Evolutionary conservation across 306 rosid genomes (phyloP), one percentile per base, ranked within the genome.

Genomic region (Astragalus glycyphyllos): DNA sequence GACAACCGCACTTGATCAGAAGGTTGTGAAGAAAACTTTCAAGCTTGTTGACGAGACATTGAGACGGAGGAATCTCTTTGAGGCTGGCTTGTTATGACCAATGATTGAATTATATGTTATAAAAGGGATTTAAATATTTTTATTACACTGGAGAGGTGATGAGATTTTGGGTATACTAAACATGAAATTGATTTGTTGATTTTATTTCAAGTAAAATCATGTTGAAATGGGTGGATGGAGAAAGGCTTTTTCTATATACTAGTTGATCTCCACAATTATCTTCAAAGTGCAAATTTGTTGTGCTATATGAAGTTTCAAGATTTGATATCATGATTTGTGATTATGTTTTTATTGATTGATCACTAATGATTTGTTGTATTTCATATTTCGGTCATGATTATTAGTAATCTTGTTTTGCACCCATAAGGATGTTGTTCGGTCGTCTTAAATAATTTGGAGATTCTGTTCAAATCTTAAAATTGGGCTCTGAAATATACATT

Each of bases 1-100:
- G 55, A 94, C 99, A 13, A 94, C 99, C 14, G 99, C 99, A 20
- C 97, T 94, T 51, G 99, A 94, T 86, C 99, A 94, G 80, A 94
- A 91, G 85, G 96, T 91, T 38, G 96, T 94, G 73, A 94, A 94
- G 92, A 94, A 94, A 86, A 91, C 99, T 1, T 91, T 95, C 90
- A 95, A 95, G 88, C 97, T 95, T 20, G 97, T 95, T 4, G 97
- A 95, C 11, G 99, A 95, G 83, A 89, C 95, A 14, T 82, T 95
- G 77, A 86, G 97, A 84, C 82, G 97, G 74, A 82, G 99, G 81
- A 86, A 95, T 82, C 97, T 95, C 73, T 86, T 89, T 5, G 99
- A 95, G 73, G 96, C 99, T 16, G 97, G 99, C 47, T 86, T 95
- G 72, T 89, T 95, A 82, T 91, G 93, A 93, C 82, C 83, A 54